Evolutionary conservation across 768 basidiomycete species (phyloP).

Genomic region (Sistotremastrum niveocremeum): DNA sequence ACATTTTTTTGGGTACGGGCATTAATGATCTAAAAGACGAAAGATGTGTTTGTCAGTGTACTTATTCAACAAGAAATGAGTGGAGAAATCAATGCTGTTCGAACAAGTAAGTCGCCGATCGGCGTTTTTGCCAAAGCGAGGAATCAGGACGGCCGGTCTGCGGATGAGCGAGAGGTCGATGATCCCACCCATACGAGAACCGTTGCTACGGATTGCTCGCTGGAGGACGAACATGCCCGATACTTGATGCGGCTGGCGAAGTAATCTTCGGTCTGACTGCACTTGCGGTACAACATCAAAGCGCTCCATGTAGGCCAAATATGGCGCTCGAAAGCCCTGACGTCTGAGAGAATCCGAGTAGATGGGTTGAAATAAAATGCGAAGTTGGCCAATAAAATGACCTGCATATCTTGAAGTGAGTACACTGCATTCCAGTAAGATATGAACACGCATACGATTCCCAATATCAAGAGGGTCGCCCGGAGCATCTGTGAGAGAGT

Average conservation of each 20-base stretch:
- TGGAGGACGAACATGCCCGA: conserved; percentile 15
- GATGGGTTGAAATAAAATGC: conserved; percentile 9
- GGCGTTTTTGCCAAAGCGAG: no score
- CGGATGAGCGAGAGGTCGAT: no score
- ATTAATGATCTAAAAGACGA: no score
- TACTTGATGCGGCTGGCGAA: conserved; percentile 10
- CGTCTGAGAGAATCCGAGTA: background rate
- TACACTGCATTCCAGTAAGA: no score
- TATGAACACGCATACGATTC: background rate
- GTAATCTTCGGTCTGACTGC: background rate
- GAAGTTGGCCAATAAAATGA: conserved; percentile 11
- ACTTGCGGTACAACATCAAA: conserved; percentile 13
- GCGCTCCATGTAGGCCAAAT: conserved; percentile 15
- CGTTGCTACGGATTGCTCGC: conserved; percentile 7
- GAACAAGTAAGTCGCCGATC: no score
- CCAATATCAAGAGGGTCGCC: background rate
- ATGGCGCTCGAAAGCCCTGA: conserved; percentile 1
- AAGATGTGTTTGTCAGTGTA: no score
- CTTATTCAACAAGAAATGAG: no score
- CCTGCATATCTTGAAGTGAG: no score
- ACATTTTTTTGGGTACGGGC: no score
- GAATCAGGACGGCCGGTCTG: no score
- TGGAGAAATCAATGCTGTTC: no score
- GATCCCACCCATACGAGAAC: conserved; percentile 14
- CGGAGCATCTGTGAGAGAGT: no score